phyloP scores from a whole-genome alignment of 164 flowering plant species.

The Vitis amurensis region DNA sequence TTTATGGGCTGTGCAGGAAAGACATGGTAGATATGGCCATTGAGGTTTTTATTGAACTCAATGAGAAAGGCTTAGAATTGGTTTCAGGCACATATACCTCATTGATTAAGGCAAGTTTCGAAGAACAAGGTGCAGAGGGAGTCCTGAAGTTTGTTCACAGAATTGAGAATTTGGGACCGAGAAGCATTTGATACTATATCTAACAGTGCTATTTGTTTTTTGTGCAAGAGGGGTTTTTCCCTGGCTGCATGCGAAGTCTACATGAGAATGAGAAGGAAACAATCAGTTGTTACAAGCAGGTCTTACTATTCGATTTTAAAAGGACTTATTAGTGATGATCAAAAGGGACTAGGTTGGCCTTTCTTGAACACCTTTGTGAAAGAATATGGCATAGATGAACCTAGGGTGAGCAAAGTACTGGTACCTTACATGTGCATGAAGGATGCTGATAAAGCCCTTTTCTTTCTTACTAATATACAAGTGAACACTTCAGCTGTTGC shows the following conservation, averaged over 20 bases:
- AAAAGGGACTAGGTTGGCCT: constrained; percentile 25
- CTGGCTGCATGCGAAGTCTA: constrained; percentile 44
- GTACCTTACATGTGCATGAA: constrained; percentile 47
- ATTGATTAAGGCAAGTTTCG: constrained; percentile 39
- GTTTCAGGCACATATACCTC: constrained; percentile 31
- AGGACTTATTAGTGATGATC: constrained; percentile 35
- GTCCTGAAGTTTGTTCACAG: constrained; percentile 40
- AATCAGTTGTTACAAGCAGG: constrained; percentile 27
- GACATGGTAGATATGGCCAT: constrained; percentile 61
- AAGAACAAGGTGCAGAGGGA: constrained; percentile 41
- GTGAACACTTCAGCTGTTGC: constrained; percentile 14
- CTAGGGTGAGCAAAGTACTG: constrained; percentile 34
- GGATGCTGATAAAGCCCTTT: constrained; percentile 39
- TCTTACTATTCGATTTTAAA: constrained; percentile 46
- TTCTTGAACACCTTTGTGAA: constrained; percentile 48
- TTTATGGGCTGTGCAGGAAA: constrained; percentile 54
- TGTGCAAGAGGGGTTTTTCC: constrained; percentile 47
- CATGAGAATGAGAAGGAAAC: constrained; percentile 41
- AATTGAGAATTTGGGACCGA: constrained; percentile 30
- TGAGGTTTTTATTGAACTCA: constrained; percentile 57
- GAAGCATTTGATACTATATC: constrained; percentile 29
- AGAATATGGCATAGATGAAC: constrained; percentile 50
- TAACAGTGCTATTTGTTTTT: constrained; percentile 45
- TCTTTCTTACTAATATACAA: constrained; percentile 36
- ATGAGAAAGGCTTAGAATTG: constrained; percentile 38